Evolutionary conservation across 179 eudicot genomes (phyloP).

Genomic region (Vitellaria paradoxa): DNA sequence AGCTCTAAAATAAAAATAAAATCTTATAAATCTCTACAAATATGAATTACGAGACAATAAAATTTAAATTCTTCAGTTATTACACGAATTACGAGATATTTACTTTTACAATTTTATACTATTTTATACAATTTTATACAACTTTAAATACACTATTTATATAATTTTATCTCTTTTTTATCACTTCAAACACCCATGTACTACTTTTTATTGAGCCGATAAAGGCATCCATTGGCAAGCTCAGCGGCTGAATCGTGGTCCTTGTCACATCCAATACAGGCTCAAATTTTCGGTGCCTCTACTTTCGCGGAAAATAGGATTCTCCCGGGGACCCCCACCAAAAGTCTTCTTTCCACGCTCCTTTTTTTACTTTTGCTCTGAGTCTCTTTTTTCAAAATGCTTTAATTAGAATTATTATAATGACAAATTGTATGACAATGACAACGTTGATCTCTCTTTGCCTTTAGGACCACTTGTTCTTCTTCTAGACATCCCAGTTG

Average conservation of each 20-base stretch:
- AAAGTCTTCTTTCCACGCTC: background rate
- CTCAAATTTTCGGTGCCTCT: slow-evolving; percentile 38
- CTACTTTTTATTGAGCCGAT: too few species aligned
- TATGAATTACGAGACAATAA: too few species aligned
- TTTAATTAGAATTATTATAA: background rate
- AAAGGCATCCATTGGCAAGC: background rate
- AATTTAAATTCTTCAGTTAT: too few species aligned
- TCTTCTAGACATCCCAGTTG: background rate
- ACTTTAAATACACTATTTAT: too few species aligned
- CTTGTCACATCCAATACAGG: background rate
- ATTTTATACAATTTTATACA: too few species aligned
- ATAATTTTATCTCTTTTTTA: too few species aligned
- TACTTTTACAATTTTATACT: too few species aligned
- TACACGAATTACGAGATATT: too few species aligned
- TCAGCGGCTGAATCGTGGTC: background rate
- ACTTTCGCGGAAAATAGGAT: slow-evolving; percentile 24
- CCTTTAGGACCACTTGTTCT: background rate
- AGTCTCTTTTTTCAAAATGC: background rate
- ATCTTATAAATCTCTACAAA: too few species aligned
- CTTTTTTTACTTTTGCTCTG: slow-evolving; percentile 13
- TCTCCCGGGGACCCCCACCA: slow-evolving; percentile 5
- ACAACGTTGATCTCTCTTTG: background rate
- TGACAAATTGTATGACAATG: background rate
- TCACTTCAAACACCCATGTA: too few species aligned
- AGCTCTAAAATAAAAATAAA: too few species aligned